Conservation (phyloP, 257 asterid species). For the Penstemon newberryi region DNA sequence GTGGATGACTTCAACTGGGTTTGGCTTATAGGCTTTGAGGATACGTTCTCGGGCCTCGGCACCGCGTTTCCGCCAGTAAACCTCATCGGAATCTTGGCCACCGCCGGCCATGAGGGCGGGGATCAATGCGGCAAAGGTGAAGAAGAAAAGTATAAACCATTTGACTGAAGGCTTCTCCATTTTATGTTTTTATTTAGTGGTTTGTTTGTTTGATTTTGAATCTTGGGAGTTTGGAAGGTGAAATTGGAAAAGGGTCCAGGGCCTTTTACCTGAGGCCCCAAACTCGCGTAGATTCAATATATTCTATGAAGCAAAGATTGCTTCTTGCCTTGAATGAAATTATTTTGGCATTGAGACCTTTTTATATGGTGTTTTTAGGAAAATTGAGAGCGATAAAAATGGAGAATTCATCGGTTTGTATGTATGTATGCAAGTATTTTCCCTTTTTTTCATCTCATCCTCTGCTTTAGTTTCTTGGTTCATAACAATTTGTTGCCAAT, state of each 20-base stretch:
- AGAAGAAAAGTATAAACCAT: conserved; percentile 1
- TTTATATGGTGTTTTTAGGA: background rate
- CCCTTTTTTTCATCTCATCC: background rate
- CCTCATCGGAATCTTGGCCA: conserved; percentile 29
- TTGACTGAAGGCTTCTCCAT: background rate
- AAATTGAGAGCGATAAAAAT: background rate
- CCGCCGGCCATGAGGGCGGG: conserved; percentile 4
- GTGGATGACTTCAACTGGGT: conserved; percentile 34
- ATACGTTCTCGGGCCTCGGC: conserved; percentile 36
- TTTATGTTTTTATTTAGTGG: background rate
- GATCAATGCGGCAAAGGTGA: conserved; percentile 6
- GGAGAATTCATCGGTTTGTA: background rate
- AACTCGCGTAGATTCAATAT: conserved; percentile 10
- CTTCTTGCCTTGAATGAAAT: background rate
- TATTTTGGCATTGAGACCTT: too few relatives aligned
- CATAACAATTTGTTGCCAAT: too few relatives aligned
- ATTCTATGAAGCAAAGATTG: background rate
- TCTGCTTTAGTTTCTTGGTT: background rate
- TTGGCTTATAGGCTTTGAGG: conserved; percentile 36
- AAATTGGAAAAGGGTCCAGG: background rate
- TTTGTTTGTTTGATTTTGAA: background rate
- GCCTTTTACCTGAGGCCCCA: background rate
- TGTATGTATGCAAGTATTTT: too few relatives aligned
- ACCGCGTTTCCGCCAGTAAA: conserved; percentile 36
- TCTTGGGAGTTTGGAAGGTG: conserved; percentile 11